phyloP scores from a whole-genome alignment of 768 basidiomycete species.

The Wakefieldia striispora region DNA sequence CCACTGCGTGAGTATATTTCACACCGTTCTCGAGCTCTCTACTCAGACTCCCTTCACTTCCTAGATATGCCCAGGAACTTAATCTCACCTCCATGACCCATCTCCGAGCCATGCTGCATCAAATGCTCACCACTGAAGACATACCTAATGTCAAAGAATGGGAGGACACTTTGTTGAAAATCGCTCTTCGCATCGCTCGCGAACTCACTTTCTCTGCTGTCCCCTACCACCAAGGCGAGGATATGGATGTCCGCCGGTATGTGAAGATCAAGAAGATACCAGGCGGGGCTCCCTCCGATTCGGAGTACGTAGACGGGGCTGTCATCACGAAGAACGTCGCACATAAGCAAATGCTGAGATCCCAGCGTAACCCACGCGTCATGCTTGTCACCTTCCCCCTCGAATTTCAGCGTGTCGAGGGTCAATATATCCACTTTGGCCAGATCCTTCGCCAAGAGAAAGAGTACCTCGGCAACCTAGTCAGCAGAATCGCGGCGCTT shows the following conservation, averaged over 20 bases:
- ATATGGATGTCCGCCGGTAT: slow-evolving; percentile 92
- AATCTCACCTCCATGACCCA: slow-evolving; percentile 87
- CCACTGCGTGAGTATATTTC: slow-evolving; percentile 69
- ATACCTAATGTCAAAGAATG: slow-evolving; percentile 85
- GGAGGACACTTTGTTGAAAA: slow-evolving; percentile 78
- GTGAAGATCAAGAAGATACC: slow-evolving; percentile 99
- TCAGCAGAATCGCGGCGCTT: slow-evolving; percentile 84
- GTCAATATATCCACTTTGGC: slow-evolving; percentile 90
- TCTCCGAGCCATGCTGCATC: slow-evolving; percentile 85
- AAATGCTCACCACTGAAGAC: slow-evolving; percentile 80
- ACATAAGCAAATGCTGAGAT: slow-evolving; percentile 90
- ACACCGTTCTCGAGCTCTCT: not conserved
- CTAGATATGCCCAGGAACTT: slow-evolving; percentile 78
- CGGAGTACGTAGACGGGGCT: slow-evolving; percentile 94
- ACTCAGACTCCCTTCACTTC: not conserved
- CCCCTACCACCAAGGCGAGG: slow-evolving; percentile 78
- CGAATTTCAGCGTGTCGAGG: slow-evolving; percentile 90
- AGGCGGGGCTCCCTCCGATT: slow-evolving; percentile 87
- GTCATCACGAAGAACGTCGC: slow-evolving; percentile 98
- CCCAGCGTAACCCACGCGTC: slow-evolving; percentile 81
- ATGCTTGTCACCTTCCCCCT: slow-evolving; percentile 96
- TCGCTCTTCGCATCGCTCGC: slow-evolving; percentile 83
- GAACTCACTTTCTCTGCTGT: slow-evolving; percentile 76
- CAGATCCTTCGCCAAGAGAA: slow-evolving; percentile 91
- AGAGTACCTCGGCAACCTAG: slow-evolving; percentile 86